These are phyloP conservation scores for Whalleya microplaca DNA, from an alignment of 2,329 filamentous ascomycete species.

Conservation along the genomic window DNA sequence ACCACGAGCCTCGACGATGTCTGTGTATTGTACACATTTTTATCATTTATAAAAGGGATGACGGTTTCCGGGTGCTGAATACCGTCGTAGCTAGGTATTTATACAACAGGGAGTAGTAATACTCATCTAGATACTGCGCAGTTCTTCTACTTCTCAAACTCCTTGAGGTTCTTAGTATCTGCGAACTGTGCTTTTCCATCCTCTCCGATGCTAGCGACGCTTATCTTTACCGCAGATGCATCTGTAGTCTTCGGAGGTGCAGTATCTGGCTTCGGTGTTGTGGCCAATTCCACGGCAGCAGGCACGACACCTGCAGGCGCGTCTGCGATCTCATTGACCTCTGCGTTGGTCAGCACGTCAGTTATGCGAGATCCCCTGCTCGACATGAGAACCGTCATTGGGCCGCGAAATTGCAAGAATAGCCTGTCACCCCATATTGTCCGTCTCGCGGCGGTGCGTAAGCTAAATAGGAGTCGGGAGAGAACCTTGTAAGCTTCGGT, in stretches of 20 bases:
- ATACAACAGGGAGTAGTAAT: too few relatives aligned
- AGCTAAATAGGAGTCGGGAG: conserved; percentile 64
- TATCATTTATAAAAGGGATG: background rate
- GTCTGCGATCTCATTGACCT: conserved; percentile 91
- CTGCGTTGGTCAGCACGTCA: conserved; percentile 75
- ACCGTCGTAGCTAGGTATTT: too few relatives aligned
- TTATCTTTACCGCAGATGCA: conserved; percentile 50
- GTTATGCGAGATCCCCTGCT: conserved; percentile 79
- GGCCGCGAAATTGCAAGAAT: conserved; percentile 88
- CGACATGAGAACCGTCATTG: conserved; percentile 83
- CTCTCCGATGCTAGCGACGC: conserved; percentile 59
- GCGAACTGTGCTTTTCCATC: conserved; percentile 71
- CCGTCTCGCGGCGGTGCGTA: conserved; percentile 77
- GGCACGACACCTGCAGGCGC: conserved; percentile 72
- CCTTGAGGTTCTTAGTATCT: conserved; percentile 60
- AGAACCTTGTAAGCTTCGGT: conserved; percentile 74
- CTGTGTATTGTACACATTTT: too few relatives aligned
- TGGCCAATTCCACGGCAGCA: conserved; percentile 56
- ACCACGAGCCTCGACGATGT: background rate
- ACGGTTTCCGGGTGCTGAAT: background rate
- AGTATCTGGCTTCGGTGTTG: conserved; percentile 40
- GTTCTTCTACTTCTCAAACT: conserved; percentile 44
- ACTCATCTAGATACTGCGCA: background rate
- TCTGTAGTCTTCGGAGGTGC: conserved; percentile 36
- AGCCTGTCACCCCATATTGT: conserved; percentile 93